phyloP scores from a whole-genome alignment of 805 yeast genomes.

The Ogataea zsoltii region DNA sequence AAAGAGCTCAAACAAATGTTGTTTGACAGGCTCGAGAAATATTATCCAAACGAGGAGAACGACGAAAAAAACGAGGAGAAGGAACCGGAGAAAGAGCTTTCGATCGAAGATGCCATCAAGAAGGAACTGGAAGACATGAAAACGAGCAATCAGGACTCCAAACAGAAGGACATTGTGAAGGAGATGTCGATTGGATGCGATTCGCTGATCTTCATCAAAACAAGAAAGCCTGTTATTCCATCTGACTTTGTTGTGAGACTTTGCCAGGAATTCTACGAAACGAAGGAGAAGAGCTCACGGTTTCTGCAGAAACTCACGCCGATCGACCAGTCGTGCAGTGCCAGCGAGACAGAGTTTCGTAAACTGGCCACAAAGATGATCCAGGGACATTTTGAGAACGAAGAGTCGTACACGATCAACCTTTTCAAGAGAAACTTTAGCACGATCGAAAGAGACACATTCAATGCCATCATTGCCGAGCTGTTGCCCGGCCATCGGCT shows the following conservation, averaged over 20 bases:
- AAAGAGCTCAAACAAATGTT: constrained; percentile 67
- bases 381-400: constrained; percentile 18
- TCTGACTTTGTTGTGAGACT: constrained; percentile 64
- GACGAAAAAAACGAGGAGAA: constrained; percentile 31
- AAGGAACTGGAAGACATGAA: constrained; percentile 69
- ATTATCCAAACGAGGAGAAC: constrained; percentile 33
- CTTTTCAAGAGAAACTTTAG: constrained; percentile 78
- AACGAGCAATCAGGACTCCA: constrained; percentile 37
- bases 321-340: constrained; percentile 69
- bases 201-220: constrained; percentile 82
- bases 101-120: constrained; percentile 75
- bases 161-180: constrained; percentile 48
- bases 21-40: constrained; percentile 50
- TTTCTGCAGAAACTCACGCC: constrained; percentile 83
- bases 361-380: constrained; percentile 39
- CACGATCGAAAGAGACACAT: constrained; percentile 66
- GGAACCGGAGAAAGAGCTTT: constrained; percentile 43
- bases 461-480: constrained; percentile 57
- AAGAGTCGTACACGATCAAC: constrained; percentile 70
- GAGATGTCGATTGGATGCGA: constrained; percentile 73
- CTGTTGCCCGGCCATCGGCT: constrained; percentile 61
- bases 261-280: constrained; percentile 58
- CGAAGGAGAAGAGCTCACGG: constrained; percentile 59
- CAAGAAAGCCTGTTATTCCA: constrained; percentile 77
- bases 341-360: constrained; percentile 66